phyloP scores from a whole-genome alignment of 805 yeast genomes.

The Kazachstania viticola region DNA sequence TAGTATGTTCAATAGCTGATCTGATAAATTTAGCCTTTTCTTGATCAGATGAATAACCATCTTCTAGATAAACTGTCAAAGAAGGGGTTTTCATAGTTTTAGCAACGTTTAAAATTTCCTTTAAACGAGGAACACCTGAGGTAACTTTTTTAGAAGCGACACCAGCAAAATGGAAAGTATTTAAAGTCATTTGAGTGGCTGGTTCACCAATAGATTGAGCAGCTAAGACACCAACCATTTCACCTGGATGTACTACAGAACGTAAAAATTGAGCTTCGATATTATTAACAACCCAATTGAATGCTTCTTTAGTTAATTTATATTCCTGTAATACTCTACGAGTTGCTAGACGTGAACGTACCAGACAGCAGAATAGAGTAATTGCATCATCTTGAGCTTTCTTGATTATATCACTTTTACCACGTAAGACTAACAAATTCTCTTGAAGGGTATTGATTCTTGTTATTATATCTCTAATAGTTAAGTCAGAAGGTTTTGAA shows the following conservation, averaged over 20 bases:
- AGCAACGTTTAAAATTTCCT: slow-evolving; percentile 96
- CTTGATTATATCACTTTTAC: slow-evolving; percentile 54
- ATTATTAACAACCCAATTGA: slow-evolving; percentile 93
- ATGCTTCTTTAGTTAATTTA: slow-evolving; percentile 71
- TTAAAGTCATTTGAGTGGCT: slow-evolving; percentile 94
- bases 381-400: slow-evolving; percentile 95
- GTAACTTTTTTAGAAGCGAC: slow-evolving; percentile 94
- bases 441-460: slow-evolving; percentile 61
- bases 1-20: slow-evolving; percentile 94
- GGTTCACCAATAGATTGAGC: slow-evolving; percentile 98
- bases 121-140: slow-evolving; percentile 93
- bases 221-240: slow-evolving; percentile 96
- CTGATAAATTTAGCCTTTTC: slow-evolving; percentile 91
- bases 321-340: slow-evolving; percentile 89
- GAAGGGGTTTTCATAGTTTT: slow-evolving; percentile 99
- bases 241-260: slow-evolving; percentile 91
- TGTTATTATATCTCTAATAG: slow-evolving; percentile 65
- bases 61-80: slow-evolving; percentile 79
- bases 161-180: slow-evolving; percentile 97
- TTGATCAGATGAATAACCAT: slow-evolving; percentile 73
- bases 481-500: slow-evolving; percentile 79
- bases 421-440: slow-evolving; percentile 69
- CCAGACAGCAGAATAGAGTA: slow-evolving; percentile 74
- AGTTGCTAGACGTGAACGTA: slow-evolving; percentile 84
- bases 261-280: slow-evolving; percentile 87